These are phyloP conservation scores for Nyssa sinensis DNA, from an alignment of 148 eudicot genomes.

Conservation along the genomic window DNA sequence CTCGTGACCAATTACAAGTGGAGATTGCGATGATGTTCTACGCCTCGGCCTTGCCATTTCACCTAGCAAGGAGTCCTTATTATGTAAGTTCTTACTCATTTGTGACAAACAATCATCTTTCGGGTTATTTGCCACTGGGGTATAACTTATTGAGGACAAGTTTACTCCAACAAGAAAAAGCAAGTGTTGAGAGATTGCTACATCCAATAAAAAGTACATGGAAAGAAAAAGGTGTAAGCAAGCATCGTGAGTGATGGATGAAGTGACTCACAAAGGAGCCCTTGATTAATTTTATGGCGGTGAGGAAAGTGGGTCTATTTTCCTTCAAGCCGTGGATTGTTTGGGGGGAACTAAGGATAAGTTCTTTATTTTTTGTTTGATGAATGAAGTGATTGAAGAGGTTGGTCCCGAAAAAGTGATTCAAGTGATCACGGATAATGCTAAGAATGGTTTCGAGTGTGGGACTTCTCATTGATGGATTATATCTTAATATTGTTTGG, in stretches of 20 bases:
- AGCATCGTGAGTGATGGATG: constrained; percentile 26
- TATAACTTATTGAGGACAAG: constrained; percentile 21
- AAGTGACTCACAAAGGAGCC: constrained; percentile 28
- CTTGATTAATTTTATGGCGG: constrained; percentile 21
- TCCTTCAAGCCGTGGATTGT: neutral
- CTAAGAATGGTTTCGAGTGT: neutral
- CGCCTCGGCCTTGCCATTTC: constrained; percentile 20
- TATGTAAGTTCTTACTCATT: constrained; percentile 9
- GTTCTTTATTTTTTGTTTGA: neutral
- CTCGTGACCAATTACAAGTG: neutral
- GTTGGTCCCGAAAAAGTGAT: neutral
- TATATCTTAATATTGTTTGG: constrained; percentile 6
- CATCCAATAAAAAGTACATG: constrained; percentile 10
- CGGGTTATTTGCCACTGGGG: constrained; percentile 15
- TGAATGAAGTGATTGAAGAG: neutral
- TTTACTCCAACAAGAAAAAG: constrained; percentile 22
- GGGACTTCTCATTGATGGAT: neutral
- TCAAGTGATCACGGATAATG: constrained; percentile 13
- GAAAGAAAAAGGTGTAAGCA: neutral
- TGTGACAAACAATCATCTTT: neutral
- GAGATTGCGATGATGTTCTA: constrained; percentile 19
- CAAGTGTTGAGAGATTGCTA: constrained; percentile 7
- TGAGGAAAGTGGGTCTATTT: neutral
- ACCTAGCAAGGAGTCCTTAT: constrained; percentile 22
- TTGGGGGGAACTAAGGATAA: neutral